These are phyloP conservation scores for Pilatotrama ljubarskyi DNA, from an alignment of 768 basidiomycete genomes.

Conservation along the genomic window DNA sequence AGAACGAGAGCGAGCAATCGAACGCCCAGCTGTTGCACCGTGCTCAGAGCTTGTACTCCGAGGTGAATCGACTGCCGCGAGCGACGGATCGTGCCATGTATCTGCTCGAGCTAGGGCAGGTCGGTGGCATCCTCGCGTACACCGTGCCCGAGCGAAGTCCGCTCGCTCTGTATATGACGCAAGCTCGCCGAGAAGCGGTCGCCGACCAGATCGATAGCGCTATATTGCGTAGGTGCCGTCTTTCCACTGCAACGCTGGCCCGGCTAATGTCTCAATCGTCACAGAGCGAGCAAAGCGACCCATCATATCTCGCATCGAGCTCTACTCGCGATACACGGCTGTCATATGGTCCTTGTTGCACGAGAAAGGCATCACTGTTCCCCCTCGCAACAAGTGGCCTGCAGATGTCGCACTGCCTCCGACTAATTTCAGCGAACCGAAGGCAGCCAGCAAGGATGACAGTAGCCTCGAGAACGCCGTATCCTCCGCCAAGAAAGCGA, in stretches of 20 bases:
- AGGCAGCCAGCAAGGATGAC: not conserved
- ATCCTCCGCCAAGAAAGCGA: constrained; percentile 26
- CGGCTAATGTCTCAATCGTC: not conserved
- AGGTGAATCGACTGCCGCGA: constrained; percentile 56
- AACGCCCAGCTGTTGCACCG: constrained; percentile 50
- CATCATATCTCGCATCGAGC: constrained; percentile 61
- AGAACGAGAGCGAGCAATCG: constrained; percentile 31
- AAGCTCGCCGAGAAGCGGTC: constrained; percentile 74
- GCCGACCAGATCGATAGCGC: constrained; percentile 89
- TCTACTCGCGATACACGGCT: constrained; percentile 65
- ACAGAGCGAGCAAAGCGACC: constrained; percentile 54
- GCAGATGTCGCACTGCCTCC: constrained; percentile 50
- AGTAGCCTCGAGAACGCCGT: constrained; percentile 8
- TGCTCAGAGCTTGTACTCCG: constrained; percentile 67
- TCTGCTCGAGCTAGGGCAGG: constrained; percentile 68
- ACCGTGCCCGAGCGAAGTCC: constrained; percentile 75
- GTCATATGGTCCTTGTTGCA: constrained; percentile 59
- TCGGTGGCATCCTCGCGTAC: constrained; percentile 82
- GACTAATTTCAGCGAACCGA: constrained; percentile 3
- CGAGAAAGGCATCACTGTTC: constrained; percentile 47
- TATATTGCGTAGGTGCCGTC: constrained; percentile 66
- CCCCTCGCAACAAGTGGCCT: constrained; percentile 36
- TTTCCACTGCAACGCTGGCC: not conserved
- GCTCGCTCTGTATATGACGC: constrained; percentile 71
- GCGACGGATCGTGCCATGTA: constrained; percentile 61